Evolutionary conservation across 768 basidiomycete species (phyloP).

Genomic region (Lentinula boryana): DNA sequence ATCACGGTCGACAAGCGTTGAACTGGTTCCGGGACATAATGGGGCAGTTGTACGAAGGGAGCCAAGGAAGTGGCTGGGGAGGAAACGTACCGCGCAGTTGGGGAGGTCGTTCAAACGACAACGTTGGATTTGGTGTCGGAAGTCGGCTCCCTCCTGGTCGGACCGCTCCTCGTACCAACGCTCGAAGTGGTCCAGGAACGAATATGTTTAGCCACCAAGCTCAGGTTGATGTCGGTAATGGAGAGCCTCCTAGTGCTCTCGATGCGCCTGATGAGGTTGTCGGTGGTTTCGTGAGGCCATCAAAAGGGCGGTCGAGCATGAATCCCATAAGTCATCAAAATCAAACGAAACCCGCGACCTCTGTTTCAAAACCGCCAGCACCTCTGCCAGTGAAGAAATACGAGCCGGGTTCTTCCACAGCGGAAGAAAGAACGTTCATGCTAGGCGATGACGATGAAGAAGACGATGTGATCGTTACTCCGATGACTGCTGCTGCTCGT

Average conservation of each 20-base stretch:
- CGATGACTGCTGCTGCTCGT: not conserved
- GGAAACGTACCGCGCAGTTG: constrained; percentile 12
- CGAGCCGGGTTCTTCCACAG: constrained; percentile 5
- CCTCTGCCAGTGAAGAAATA: constrained; percentile 9
- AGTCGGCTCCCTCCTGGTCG: constrained; percentile 7
- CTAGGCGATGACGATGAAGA: constrained; percentile 11
- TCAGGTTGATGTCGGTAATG: constrained; percentile 13
- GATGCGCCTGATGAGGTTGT: constrained; percentile 14
- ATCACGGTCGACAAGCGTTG: constrained; percentile 36
- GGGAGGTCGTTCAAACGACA: not conserved
- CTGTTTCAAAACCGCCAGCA: not conserved
- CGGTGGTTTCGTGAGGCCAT: constrained; percentile 16
- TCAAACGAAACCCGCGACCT: not conserved
- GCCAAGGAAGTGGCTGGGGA: constrained; percentile 18
- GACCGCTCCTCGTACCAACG: constrained; percentile 6
- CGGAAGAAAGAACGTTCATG: constrained; percentile 30
- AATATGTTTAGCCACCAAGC: constrained; percentile 39
- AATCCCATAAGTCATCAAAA: constrained; percentile 16
- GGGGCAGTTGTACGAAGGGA: constrained; percentile 9
- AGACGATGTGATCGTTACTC: constrained; percentile 7
- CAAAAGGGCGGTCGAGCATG: not conserved
- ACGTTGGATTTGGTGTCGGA: constrained; percentile 12
- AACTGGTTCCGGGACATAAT: constrained; percentile 33
- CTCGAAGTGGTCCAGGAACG: constrained; percentile 6
- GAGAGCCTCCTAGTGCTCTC: constrained; percentile 12